Evolutionary conservation across 306 rosid species (phyloP).

Genomic region (Trifolium repens): DNA sequence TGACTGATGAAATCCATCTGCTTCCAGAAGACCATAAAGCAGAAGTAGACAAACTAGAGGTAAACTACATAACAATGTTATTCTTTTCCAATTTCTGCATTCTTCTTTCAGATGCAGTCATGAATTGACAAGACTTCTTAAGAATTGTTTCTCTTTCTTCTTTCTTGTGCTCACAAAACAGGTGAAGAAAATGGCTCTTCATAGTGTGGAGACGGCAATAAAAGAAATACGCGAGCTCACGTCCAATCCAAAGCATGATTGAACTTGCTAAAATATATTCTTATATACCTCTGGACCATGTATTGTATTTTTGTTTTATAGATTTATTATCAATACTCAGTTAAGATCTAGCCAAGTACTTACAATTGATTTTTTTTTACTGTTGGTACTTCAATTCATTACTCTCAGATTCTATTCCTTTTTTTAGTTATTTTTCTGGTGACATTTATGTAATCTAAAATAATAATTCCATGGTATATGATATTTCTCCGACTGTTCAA

Average conservation of each 20-base stretch:
- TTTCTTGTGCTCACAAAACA: constrained; percentile 47
- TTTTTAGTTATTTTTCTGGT: neutral
- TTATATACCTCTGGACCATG: constrained; percentile 18
- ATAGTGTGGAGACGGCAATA: constrained; percentile 73
- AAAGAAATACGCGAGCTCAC: constrained; percentile 85
- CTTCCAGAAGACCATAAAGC: constrained; percentile 83
- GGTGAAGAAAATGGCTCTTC: constrained; percentile 87
- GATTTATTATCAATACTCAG: constrained; percentile 36
- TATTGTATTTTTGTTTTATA: constrained; percentile 34
- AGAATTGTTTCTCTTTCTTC: no score
- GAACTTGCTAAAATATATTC: constrained; percentile 9
- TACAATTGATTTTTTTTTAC: constrained; percentile 12
- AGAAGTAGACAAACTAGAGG: constrained; percentile 82
- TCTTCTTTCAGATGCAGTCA: neutral
- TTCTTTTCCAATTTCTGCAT: neutral
- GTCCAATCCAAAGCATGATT: constrained; percentile 66
- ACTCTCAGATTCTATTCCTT: constrained; percentile 25
- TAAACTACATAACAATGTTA: constrained; percentile 38
- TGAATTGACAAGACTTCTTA: constrained; percentile 37
- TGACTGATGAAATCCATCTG: constrained; percentile 69
- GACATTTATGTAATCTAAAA: constrained; percentile 38
- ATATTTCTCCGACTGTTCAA: constrained; percentile 2
- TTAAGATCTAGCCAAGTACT: constrained; percentile 36
- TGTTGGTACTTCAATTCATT: constrained; percentile 25
- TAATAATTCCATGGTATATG: constrained; percentile 20